Base-by-base conservation (phyloP, 2,329 filamentous ascomycete genomes). In the Claviceps capensis region DNA sequence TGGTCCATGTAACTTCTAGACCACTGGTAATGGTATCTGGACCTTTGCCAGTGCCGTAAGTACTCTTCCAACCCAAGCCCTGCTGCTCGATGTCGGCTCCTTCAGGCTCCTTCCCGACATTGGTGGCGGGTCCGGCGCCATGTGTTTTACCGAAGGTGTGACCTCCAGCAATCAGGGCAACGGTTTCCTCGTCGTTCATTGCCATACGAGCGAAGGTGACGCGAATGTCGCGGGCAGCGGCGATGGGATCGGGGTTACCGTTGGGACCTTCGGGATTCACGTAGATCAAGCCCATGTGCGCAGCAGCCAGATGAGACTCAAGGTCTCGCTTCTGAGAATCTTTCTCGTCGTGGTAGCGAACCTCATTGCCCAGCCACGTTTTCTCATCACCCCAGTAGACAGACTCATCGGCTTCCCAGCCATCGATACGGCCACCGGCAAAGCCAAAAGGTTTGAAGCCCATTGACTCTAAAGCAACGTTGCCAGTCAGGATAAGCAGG, bases 121-220 rank as follows among this genome's bases (percentile, higher is more conserved):
- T 76, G 56, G 77, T 75, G 17, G 75, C 69, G 16, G 79, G 71
- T 52, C 70, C 85, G 36, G 86, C 85, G 60, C 86, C 86, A 67
- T 90, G 86, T 0, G 85, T 87, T 78, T 90, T 90, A 61, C 86
- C 86, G 60, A 90, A 87, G 26, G 80, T 76, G 73, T 90, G 86
- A 41, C 86, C 86, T 62, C 86, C 86, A 41, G 82, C 82, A 63
- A 90, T 89, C 46, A 90, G 71, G 14, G 86, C 85, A 51, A 86
- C 85, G 0, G 86, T 90, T 73, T 90, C 86, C 68, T 86, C 81
- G 63, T 89, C 84, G 63, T 86, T 81, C 86, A 90, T 89, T 55
- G 81, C 85, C 85, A 90, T 89, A 65, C 85, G 84, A 56, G 74
- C 75, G 59, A 89, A 90, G 17, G 86, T 87, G 53, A 73, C 76